These are phyloP conservation scores for Fistulinella cinereoalba DNA, from an alignment of 1,284 basidiomycete genomes.

Conservation along the genomic window DNA sequence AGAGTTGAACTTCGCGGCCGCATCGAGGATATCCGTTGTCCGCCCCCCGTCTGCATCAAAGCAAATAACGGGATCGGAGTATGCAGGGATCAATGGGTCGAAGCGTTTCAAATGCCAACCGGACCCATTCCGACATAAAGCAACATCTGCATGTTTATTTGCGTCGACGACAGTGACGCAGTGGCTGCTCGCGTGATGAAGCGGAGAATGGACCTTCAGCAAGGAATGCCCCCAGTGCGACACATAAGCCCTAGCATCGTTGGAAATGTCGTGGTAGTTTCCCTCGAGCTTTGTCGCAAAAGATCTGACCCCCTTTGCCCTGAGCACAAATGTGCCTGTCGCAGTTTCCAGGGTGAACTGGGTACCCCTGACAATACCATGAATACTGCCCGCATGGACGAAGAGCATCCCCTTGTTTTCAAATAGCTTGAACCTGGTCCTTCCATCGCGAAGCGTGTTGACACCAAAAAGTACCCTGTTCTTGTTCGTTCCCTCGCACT, in stretches of 20 bases:
- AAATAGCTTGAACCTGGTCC: slow-evolving; percentile 18
- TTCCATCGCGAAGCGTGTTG: slow-evolving; percentile 13
- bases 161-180: slow-evolving; percentile 6
- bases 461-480: slow-evolving; percentile 23
- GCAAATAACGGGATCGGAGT: slow-evolving; percentile 4
- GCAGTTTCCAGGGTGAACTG: slow-evolving; percentile 7
- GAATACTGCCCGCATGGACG: slow-evolving; percentile 23
- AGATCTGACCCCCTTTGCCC: slow-evolving; percentile 10
- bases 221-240: slow-evolving; percentile 14
- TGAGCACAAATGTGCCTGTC: slow-evolving; percentile 4
- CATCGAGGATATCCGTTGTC: slow-evolving; percentile 8
- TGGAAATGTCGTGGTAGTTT: not conserved
- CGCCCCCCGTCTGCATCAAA: slow-evolving; percentile 5
- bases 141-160: slow-evolving; percentile 9
- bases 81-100: slow-evolving; percentile 13
- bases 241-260: slow-evolving; percentile 10
- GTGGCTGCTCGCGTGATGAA: not conserved
- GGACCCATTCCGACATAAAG: not conserved
- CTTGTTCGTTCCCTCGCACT: slow-evolving; percentile 20
- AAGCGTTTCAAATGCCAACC: slow-evolving; percentile 17
- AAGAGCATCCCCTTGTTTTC: slow-evolving; percentile 1
- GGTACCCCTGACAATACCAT: slow-evolving; percentile 18
- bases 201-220: slow-evolving; percentile 12
- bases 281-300: slow-evolving; percentile 15
- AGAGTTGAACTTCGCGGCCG: slow-evolving; percentile 19